phyloP scores from a whole-genome alignment of 495 filamentous ascomycete species.

The Talaromyces trachyspermus region DNA sequence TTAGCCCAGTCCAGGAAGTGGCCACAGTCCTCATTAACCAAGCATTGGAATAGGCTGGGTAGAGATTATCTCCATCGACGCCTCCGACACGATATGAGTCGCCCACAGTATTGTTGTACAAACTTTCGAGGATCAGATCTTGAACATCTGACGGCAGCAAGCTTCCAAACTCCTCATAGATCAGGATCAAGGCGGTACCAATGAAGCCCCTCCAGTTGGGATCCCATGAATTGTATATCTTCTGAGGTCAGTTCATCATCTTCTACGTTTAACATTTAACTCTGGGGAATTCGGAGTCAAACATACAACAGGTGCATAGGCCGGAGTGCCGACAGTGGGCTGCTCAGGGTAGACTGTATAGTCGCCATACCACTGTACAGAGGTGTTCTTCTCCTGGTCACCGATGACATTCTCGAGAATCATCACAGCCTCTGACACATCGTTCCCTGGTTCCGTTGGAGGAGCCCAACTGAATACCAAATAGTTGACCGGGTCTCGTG shows the following conservation, averaged over 20 bases:
- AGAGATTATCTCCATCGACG: conserved; percentile 36
- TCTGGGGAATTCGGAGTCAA: neutral
- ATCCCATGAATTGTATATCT: conserved; percentile 33
- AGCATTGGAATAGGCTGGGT: conserved; percentile 36
- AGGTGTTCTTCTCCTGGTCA: conserved; percentile 27
- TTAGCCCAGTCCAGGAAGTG: conserved; percentile 26
- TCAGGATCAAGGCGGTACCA: conserved; percentile 31
- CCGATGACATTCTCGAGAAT: conserved; percentile 33
- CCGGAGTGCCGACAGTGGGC: conserved; percentile 26
- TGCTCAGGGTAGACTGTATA: conserved; percentile 32
- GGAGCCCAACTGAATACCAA: conserved; percentile 33
- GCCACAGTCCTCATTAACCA: conserved; percentile 37
- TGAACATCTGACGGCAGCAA: conserved; percentile 22
- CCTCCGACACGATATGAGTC: conserved; percentile 36
- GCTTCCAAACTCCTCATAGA: conserved; percentile 29
- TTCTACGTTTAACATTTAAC: no score
- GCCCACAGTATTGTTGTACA: conserved; percentile 29
- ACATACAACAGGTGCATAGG: conserved; percentile 18
- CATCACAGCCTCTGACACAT: conserved; percentile 27
- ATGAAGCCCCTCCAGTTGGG: conserved; percentile 39
- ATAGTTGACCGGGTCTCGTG: conserved; percentile 29
- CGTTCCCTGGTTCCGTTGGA: conserved; percentile 28
- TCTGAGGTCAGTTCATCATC: no score
- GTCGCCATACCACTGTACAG: conserved; percentile 29
- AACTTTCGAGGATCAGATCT: conserved; percentile 21